Evolutionary conservation across 1,284 basidiomycete species (phyloP), one percentile per base, ranked within the genome.

Genomic region (Pisolithus thermaeus): DNA sequence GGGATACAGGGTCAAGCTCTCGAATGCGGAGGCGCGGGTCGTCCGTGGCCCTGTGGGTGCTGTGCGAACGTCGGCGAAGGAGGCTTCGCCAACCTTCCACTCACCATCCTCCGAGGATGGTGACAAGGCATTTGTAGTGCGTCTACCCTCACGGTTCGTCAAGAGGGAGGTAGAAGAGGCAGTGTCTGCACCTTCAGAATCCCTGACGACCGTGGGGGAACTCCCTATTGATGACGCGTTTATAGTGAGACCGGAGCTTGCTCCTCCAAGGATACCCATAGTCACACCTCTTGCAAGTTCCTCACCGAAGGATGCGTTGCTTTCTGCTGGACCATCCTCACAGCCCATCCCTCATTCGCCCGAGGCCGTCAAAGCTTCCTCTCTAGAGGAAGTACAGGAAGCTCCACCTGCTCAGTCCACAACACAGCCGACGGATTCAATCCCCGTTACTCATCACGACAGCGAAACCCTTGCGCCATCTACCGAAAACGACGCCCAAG

Each of bases 1-100:
- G 23, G 73, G 69, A 16, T 76, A 79, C 55, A 78, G 82, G 37
- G 74, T 90, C 50, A 83, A 78, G 60, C 64, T 90, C 20, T 79
- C 84, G 7, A 81, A 81, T 20, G 54, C 57, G 7, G 53, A 59
- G 27, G 57, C 59, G 9, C 67, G 65, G 8, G 49, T 65, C 7
- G 56, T 72, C 40, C 61, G 59, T 16, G 67, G 61, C 38, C 59
- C 56, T 45, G 52, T 38, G 53, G 56, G 54, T 47, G 45, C 39
- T 47, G 39, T 22, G 28, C 58, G 55, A 36, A 51, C 51, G 14
- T 23, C 48, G 39, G 56, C 56, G n/a, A 20, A n/a, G 35, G 56
- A 54, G 41, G 37, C 51, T 25, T 30, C 49, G 11, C 23, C 57
- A 35, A 38, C 57, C 57, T 56, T 60, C 4, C 60, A 58, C 42